Conservation (phyloP, 768 basidiomycete genomes). For the Amanita thiersii region DNA sequence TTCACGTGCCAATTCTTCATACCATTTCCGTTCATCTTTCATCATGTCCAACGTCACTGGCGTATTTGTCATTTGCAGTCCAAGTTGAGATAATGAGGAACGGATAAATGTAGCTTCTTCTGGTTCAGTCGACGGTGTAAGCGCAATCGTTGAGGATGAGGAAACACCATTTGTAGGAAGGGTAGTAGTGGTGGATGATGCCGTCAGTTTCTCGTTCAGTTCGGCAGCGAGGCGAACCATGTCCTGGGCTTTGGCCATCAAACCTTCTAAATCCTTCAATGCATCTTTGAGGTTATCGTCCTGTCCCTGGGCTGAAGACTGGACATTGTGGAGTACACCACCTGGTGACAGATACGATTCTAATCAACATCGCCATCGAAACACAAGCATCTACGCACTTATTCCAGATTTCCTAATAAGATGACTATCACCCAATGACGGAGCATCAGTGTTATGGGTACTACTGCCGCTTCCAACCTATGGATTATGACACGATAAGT, state of each 20-base stretch:
- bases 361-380: slow-evolving; percentile 1
- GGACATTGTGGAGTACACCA: slow-evolving; percentile 74
- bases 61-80: slow-evolving; percentile 66
- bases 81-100: slow-evolving; percentile 83
- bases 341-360: slow-evolving; percentile 32
- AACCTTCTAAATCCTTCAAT: slow-evolving; percentile 78
- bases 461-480: background rate
- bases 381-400: slow-evolving; percentile 25
- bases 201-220: slow-evolving; percentile 74
- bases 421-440: slow-evolving; percentile 6
- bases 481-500: background rate
- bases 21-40: slow-evolving; percentile 72
- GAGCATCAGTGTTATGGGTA: slow-evolving; percentile 1
- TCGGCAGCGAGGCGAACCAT: slow-evolving; percentile 89
- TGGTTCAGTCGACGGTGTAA: slow-evolving; percentile 45
- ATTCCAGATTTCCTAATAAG: slow-evolving; percentile 37
- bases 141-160: slow-evolving; percentile 15
- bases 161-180: slow-evolving; percentile 17
- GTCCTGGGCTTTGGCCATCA: slow-evolving; percentile 87
- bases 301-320: slow-evolving; percentile 54
- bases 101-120: slow-evolving; percentile 86
- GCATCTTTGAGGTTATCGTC: slow-evolving; percentile 66
- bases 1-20: slow-evolving; percentile 75
- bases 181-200: slow-evolving; percentile 19
- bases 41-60: slow-evolving; percentile 90